Evolutionary conservation across 805 yeast species (phyloP).

Genomic region (Candida mattraensis): DNA sequence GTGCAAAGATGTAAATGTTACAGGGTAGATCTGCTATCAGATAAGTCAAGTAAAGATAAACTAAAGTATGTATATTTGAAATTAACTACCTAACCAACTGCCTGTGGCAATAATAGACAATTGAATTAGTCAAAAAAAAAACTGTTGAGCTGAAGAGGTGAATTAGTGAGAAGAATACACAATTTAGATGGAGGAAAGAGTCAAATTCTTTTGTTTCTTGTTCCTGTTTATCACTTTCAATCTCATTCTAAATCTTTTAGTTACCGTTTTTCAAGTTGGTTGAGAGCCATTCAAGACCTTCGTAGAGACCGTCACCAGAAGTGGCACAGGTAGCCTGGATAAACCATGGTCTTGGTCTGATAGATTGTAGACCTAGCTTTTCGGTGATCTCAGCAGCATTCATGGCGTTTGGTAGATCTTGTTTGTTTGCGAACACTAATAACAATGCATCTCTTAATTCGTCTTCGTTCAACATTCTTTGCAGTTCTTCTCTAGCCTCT

Average conservation of each 20-base stretch:
- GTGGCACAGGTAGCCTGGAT: constrained; percentile 99
- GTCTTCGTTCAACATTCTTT: constrained; percentile 97
- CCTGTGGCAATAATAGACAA: constrained; percentile 7
- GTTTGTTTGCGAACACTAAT: constrained; percentile 96
- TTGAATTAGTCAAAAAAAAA: constrained; percentile 9
- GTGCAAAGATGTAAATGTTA: no score
- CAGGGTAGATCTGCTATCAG: no score
- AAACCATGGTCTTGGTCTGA: constrained; percentile 99
- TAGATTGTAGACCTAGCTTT: constrained; percentile 92
- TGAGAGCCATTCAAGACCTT: constrained; percentile 96
- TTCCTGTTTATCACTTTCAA: constrained; percentile 12
- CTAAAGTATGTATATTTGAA: no score
- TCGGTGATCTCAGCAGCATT: constrained; percentile 98
- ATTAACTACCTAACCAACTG: no score
- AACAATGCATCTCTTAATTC: constrained; percentile 95
- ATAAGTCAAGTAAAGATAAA: no score
- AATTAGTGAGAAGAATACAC: constrained; percentile 20
- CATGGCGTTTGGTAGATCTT: constrained; percentile 99
- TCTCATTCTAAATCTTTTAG: constrained; percentile 24
- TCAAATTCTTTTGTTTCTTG: constrained; percentile 8
- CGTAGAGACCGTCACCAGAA: constrained; percentile 97
- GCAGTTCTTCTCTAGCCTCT: constrained; percentile 97
- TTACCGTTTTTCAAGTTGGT: constrained; percentile 78
- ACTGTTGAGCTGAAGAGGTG: constrained; percentile 11
- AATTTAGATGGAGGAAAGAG: constrained; percentile 16